These are phyloP conservation scores for Tylopilus orsonianus DNA, from an alignment of 1,284 basidiomycete species.

Conservation along the genomic window DNA sequence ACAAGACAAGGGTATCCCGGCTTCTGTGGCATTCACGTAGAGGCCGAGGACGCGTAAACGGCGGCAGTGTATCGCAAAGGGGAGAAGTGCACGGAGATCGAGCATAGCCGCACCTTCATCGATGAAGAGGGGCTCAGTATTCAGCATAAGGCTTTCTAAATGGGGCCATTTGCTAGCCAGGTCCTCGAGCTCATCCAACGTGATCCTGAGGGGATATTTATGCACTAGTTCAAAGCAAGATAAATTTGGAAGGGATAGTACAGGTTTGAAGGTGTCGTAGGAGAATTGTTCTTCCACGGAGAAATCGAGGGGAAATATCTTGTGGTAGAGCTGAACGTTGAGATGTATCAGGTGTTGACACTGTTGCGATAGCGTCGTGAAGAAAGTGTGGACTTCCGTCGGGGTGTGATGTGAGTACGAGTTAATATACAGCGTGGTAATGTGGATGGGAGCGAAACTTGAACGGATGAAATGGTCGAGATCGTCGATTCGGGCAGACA, in stretches of 20 bases:
- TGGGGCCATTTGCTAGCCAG: constrained; percentile 51
- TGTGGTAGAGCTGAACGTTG: constrained; percentile 37
- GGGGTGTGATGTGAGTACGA: constrained; percentile 44
- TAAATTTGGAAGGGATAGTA: constrained; percentile 48
- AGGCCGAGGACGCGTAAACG: constrained; percentile 51
- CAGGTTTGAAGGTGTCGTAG: constrained; percentile 48
- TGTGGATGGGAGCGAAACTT: constrained; percentile 44
- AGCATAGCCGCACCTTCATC: constrained; percentile 35
- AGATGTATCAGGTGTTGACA: constrained; percentile 49
- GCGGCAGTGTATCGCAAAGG: constrained; percentile 55
- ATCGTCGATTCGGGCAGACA: constrained; percentile 44
- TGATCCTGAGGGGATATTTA: constrained; percentile 48
- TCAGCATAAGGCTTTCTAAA: constrained; percentile 48
- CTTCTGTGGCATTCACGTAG: constrained; percentile 40
- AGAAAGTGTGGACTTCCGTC: constrained; percentile 40
- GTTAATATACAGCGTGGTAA: constrained; percentile 54
- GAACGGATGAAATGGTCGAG: constrained; percentile 47
- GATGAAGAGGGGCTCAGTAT: constrained; percentile 49
- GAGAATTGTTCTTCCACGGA: constrained; percentile 38
- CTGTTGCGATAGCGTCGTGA: constrained; percentile 43
- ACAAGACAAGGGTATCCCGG: constrained; percentile 31
- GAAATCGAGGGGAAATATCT: constrained; percentile 12
- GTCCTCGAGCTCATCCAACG: constrained; percentile 47
- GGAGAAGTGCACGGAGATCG: constrained; percentile 49
- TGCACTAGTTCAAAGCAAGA: constrained; percentile 51